Evolutionary conservation across 2,329 filamentous ascomycete species (phyloP), one percentile per base, ranked within the genome.

Genomic region (Bipolaris sorokiniana): DNA sequence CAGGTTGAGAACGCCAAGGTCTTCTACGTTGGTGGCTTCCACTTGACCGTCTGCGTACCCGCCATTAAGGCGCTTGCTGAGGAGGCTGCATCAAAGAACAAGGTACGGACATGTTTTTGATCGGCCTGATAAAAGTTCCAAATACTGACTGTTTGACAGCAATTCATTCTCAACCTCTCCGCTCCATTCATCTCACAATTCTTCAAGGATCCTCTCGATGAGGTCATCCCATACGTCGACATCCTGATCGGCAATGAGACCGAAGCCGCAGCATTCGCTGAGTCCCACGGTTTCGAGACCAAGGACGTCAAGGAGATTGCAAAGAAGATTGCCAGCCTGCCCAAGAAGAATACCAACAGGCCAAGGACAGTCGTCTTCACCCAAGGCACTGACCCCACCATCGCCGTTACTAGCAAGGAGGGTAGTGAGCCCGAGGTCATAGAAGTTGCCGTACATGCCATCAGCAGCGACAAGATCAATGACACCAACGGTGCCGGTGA

Each of bases 401-500:
- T 99, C 62, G 88, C 97, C 51, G 94, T 92, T 22, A 77, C 84
- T 62, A 82, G 88, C 67, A 88, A 90, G 79, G 86, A 86, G 64
- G 84, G 87, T 75, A 85, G 86, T 38, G 80, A 82, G 50, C 80
- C 83, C 38, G 84, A 86, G 59, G 82, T 95, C 71, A 87, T 89
- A 81, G 86, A 90, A 77, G 95, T 88, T 82, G 84, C 88, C 18
- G 92, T 99, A 49, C 91, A 91, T 76, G 83, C 86, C 69, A 94
- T 99, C 70, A 83, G 86, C 66, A 82, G 85, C 76, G 84, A 86
- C 48, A 82, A 90, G 80, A 98, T 99, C 80, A 90, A 90, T 79
- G 95, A 99, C 81, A 98, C 94, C 78, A 98, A 94, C 76, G 95
- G 95, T 76, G 95, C 95, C 61, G 95, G 92, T 76, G 95, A 99